Base-by-base conservation (phyloP, 805 yeast genomes). In the Metschnikowia borealis region DNA sequence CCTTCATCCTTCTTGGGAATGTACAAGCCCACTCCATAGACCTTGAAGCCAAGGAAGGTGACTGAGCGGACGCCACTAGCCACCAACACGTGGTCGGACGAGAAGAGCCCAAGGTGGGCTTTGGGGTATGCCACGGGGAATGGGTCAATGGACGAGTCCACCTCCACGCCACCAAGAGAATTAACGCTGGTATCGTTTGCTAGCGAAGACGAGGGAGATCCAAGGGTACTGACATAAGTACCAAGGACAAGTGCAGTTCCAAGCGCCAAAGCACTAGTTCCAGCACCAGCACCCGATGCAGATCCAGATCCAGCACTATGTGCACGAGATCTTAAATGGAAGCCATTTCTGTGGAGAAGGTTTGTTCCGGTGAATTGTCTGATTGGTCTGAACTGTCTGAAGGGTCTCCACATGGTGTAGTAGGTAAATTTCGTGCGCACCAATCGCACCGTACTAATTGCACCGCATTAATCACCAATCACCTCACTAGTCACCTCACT, bases 31-130 rank as follows among this genome's bases (percentile, higher is more conserved):
- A 88, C 73, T 0, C 89, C 96, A 63, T 92, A 92, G 1, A 94
- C 97, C 59, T 83, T 89, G 72, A 94, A 82, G 23, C 78, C 76
- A 38, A 91, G 59, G 61, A 94, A 87, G 0, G 97, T 87, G 17
- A 92, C 97, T 0, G 86, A 71, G 62, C 98, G 76, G 2, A 83
- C 80, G 1, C 99, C 98, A 50, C 80, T 77, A 0, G 96, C 98
- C 3, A 94, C 60, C 32, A 91, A 65, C 20, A 78, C 70, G 62
- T 75, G 87, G 3, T 70, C 63, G 0, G 72, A 60, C 2, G 63
- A 50, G 5, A 77, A 55, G 21, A 59, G 50, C 11, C 49, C 44
- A 3, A 50, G 50, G 5, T 55, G 46, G 6, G 47, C 31, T 10
- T 46, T 33, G 3, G 38, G 11, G 26, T 58, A 41, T 10, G 26